These are phyloP conservation scores for Botrytis pseudocinerea DNA, from an alignment of 2,329 filamentous ascomycete species.

Conservation along the genomic window DNA sequence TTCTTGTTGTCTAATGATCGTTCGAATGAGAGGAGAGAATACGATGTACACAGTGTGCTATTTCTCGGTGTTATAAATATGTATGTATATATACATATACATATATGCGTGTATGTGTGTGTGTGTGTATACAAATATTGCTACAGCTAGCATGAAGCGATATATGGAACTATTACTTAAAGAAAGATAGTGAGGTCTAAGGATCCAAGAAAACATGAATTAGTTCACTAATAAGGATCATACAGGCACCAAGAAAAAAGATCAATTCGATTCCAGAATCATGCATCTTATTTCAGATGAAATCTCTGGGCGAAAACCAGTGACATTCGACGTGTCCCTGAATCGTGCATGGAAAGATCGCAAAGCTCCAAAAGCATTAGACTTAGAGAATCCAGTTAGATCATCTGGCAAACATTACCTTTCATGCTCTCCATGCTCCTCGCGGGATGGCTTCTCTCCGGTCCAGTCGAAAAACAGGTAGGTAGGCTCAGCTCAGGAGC, in stretches of 20 bases:
- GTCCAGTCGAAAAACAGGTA: neutral
- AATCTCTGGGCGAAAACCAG: slow-evolving; percentile 1
- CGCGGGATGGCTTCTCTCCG: neutral
- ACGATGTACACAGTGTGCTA: neutral
- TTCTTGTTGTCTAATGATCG: neutral
- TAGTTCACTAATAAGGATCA: neutral
- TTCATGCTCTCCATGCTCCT: neutral
- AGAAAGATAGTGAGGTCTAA: neutral
- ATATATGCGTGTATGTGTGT: no score
- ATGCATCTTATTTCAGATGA: neutral
- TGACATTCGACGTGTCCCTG: neutral
- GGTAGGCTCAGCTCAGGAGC: slow-evolving; percentile 1
- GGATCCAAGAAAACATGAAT: no score
- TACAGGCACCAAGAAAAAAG: no score
- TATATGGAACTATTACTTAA: neutral
- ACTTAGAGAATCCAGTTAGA: neutral
- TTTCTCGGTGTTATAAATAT: neutral
- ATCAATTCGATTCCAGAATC: neutral
- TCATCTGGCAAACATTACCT: neutral
- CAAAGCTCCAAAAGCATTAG: neutral
- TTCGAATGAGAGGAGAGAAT: neutral
- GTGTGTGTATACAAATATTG: neutral
- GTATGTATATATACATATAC: neutral
- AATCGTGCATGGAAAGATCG: neutral
- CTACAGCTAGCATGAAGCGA: neutral